Conservation (phyloP, 2,329 filamentous ascomycete species). For the Metarhizium guizhouense region DNA sequence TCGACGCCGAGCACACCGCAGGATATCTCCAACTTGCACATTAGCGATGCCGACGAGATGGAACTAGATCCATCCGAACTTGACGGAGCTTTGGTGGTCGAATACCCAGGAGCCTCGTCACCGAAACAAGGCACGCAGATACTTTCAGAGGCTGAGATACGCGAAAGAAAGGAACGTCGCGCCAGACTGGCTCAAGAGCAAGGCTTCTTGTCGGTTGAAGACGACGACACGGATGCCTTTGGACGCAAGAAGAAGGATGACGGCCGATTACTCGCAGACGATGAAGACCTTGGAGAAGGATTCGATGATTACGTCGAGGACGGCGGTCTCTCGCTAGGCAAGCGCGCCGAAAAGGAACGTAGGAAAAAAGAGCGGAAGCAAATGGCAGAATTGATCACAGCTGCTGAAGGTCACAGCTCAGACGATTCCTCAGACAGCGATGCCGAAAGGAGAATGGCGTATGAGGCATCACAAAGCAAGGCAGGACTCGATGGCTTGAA, state of each 20-base stretch:
- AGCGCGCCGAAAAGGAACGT: slow-evolving; percentile 67
- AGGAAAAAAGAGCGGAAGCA: slow-evolving; percentile 58
- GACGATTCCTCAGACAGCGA: slow-evolving; percentile 61
- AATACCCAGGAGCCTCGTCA: slow-evolving; percentile 27
- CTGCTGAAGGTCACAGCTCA: slow-evolving; percentile 60
- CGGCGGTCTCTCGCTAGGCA: slow-evolving; percentile 68
- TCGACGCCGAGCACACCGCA: slow-evolving; percentile 79
- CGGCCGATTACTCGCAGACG: slow-evolving; percentile 69
- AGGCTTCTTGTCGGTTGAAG: slow-evolving; percentile 57
- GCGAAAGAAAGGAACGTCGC: slow-evolving; percentile 81
- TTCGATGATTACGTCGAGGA: slow-evolving; percentile 91
- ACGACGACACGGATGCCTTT: slow-evolving; percentile 38
- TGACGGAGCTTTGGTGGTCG: slow-evolving; percentile 57
- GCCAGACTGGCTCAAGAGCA: slow-evolving; percentile 66
- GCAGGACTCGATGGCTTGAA: slow-evolving; percentile 73
- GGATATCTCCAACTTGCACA: slow-evolving; percentile 39
- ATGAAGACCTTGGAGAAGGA: slow-evolving; percentile 87
- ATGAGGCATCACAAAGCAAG: slow-evolving; percentile 77
- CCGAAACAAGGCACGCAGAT: slow-evolving; percentile 41
- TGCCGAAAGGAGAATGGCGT: slow-evolving; percentile 66
- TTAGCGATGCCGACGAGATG: slow-evolving; percentile 41
- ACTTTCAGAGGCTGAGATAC: slow-evolving; percentile 75
- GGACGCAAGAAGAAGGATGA: slow-evolving; percentile 52
- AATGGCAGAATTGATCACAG: slow-evolving; percentile 75
- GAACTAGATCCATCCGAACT: slow-evolving; percentile 51